Base-by-base conservation (phyloP, 2,329 filamentous ascomycete genomes). In the Malbranchea zuffiana region DNA sequence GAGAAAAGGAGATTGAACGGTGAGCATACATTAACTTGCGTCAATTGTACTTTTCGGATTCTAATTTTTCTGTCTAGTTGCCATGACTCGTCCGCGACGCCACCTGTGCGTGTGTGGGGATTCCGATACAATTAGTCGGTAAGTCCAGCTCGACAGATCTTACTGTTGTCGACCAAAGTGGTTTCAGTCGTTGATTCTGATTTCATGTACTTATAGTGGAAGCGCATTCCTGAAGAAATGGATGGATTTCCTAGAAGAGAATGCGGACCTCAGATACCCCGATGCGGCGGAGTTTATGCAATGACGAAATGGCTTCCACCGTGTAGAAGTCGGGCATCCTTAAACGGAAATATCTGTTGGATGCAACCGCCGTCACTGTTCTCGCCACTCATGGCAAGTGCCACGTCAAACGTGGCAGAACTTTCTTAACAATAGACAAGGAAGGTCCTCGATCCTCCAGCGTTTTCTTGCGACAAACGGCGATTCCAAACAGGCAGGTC, bases 1-100 rank as follows among this genome's bases (percentile, higher is more conserved):
- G 90, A 98, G 63, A 93, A 87, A 68, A 74, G 90, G 45, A 73
- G 90, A 44, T 65, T 98, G 46, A 98, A 98, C 56, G 88, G 85
- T 92, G 68, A 61, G 75, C 62, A n/a, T 35, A 13, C 37, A 33
- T 26, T 39, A 27, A 10, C 28, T 6, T 12, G 13, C 10, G 16
- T 31, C 28, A 7, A n/a, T 15, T 16, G n/a, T 7, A 16, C 17
- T 15, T 12, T 12, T 26, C 6, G 8, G 13, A 10, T 18, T 26
- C 20, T 6, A 17, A 26, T 19, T 25, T 13, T 25, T 28, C 19
- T 15, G 15, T 18, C 13, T 26, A 93, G 87, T 96, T 50, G 88
- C 90, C 36, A 96, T 98, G 87, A 98, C 90, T 44, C 76, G 90
- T 47, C 85, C 90, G 4, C 88, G 82, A 64, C 75, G 90, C 49